A percentile compares a stretch with the other conserved stretches of the same genome.
These are phyloP conservation scores for Pichia norvegensis DNA, from an alignment of 1,139 yeast genomes.

Conservation along the genomic window DNA sequence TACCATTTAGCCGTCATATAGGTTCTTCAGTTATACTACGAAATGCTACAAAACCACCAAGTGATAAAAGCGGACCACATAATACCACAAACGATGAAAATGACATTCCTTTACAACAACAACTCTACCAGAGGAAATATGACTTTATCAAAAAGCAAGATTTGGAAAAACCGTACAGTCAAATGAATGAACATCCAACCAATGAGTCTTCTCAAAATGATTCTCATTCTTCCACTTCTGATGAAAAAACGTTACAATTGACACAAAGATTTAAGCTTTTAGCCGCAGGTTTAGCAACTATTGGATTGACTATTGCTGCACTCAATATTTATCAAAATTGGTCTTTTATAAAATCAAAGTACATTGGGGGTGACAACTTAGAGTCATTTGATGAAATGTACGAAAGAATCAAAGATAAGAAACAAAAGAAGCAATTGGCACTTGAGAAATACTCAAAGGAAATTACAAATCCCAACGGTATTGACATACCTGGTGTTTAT, in stretches of 20 bases:
- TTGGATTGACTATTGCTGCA: slow-evolving; percentile 32
- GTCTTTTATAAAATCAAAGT: slow-evolving; percentile 32
- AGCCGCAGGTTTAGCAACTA: slow-evolving; percentile 20
- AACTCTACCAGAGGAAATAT: slow-evolving; percentile 11
- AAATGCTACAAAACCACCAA: background rate
- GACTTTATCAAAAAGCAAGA: slow-evolving; percentile 13
- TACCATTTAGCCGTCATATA: background rate
- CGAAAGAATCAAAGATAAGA: slow-evolving; percentile 21
- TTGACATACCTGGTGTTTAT: slow-evolving; percentile 44
- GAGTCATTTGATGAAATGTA: slow-evolving; percentile 25
- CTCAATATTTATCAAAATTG: slow-evolving; percentile 40
- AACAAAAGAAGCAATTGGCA: slow-evolving; percentile 17
- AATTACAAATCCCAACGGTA: slow-evolving; percentile 27
- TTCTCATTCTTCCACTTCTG: background rate
- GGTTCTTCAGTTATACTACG: background rate
- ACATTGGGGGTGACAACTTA: slow-evolving; percentile 29
- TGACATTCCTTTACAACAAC: slow-evolving; percentile 7
- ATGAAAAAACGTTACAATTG: slow-evolving; percentile 18
- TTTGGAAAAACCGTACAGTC: slow-evolving; percentile 10
- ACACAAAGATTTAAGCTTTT: slow-evolving; percentile 22
- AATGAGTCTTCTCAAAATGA: background rate
- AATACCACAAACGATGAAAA: background rate
- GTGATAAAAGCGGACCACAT: background rate
- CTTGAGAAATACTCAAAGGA: slow-evolving; percentile 16
- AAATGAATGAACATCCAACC: background rate